Conservation (phyloP, 257 asterid genomes). For the Lycium barbarum region DNA sequence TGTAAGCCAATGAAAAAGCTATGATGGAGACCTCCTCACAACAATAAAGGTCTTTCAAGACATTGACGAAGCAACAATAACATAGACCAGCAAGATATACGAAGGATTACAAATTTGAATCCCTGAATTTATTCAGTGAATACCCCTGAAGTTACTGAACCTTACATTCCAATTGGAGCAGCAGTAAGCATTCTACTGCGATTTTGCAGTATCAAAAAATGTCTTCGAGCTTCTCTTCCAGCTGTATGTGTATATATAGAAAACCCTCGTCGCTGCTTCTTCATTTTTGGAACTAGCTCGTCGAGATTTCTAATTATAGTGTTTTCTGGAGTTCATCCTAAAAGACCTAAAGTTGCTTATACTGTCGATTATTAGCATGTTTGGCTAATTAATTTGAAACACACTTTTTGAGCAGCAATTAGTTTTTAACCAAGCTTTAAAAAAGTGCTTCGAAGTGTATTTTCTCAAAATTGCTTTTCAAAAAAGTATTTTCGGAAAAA, state of each 20-base stretch:
- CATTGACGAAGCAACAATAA: conserved; percentile 16
- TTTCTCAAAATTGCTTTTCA: too few relatives aligned
- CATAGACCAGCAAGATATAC: not conserved
- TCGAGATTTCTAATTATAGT: not conserved
- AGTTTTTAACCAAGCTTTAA: too few relatives aligned
- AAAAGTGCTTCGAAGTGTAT: too few relatives aligned
- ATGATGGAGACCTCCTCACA: not conserved
- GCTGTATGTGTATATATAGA: not conserved
- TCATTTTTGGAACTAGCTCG: conserved; percentile 2
- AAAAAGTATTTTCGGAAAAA: too few relatives aligned
- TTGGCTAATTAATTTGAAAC: too few relatives aligned
- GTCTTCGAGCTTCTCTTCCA: not conserved
- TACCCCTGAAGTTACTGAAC: not conserved
- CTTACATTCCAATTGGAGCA: not conserved
- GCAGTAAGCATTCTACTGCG: not conserved
- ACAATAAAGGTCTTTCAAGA: not conserved
- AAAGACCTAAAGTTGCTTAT: not conserved
- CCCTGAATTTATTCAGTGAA: not conserved
- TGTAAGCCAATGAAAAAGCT: not conserved
- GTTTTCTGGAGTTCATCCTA: not conserved
- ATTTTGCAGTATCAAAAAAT: not conserved
- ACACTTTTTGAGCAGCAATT: too few relatives aligned
- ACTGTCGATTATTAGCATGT: not conserved
- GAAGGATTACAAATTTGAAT: not conserved
- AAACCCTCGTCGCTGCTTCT: not conserved